Evolutionary conservation across 2,329 filamentous ascomycete genomes (phyloP).

Genomic region (Ceratocystis destructans): DNA sequence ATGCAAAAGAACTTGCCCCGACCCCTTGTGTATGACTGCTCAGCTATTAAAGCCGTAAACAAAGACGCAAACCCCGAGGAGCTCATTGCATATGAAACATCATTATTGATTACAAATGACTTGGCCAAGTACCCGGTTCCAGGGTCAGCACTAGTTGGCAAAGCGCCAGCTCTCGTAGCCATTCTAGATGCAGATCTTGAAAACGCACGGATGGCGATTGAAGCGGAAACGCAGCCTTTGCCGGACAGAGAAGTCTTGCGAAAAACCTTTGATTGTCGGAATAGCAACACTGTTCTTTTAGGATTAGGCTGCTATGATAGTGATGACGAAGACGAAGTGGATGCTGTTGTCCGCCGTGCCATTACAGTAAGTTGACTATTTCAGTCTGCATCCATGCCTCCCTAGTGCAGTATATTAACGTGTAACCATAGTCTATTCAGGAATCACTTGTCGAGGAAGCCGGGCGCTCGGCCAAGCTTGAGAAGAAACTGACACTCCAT

Average conservation of each 20-base stretch:
- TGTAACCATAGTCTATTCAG: slow-evolving; percentile 46
- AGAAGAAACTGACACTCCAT: slow-evolving; percentile 82
- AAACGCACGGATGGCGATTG: slow-evolving; percentile 62
- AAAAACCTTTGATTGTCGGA: slow-evolving; percentile 39
- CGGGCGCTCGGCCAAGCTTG: slow-evolving; percentile 69
- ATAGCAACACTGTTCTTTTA: slow-evolving; percentile 49
- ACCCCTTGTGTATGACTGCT: slow-evolving; percentile 57
- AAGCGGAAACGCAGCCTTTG: slow-evolving; percentile 49
- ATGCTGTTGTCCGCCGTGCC: slow-evolving; percentile 48
- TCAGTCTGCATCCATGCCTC: background rate
- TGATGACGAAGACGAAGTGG: slow-evolving; percentile 57
- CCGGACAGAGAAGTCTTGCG: slow-evolving; percentile 39
- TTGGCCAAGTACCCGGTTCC: slow-evolving; percentile 60
- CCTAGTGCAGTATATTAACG: slow-evolving; percentile 5
- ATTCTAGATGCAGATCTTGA: slow-evolving; percentile 61
- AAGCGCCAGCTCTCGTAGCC: slow-evolving; percentile 42
- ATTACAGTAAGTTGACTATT: slow-evolving; percentile 49
- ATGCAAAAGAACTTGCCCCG: slow-evolving; percentile 73
- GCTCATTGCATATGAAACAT: slow-evolving; percentile 63
- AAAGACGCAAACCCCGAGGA: slow-evolving; percentile 51
- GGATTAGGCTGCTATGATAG: slow-evolving; percentile 70
- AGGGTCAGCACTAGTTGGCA: slow-evolving; percentile 50
- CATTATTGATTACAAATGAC: slow-evolving; percentile 69
- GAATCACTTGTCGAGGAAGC: slow-evolving; percentile 59
- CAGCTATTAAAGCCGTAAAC: slow-evolving; percentile 39